Base-by-base conservation (phyloP, 345 rosid genomes). In the Salix exigua region DNA sequence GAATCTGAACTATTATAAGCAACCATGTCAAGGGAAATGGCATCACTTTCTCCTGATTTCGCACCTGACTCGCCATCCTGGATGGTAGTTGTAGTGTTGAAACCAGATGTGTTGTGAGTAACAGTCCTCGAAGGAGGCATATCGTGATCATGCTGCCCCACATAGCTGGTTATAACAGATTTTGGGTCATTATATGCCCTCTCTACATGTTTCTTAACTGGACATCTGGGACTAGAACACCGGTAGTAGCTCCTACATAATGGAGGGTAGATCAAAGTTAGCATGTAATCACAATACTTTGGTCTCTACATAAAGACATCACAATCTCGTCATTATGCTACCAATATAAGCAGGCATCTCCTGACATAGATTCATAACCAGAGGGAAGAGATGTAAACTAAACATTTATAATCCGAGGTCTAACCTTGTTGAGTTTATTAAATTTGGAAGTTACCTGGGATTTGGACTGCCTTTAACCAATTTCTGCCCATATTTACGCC, bases 401-500 rank as follows among this genome's bases (percentile, higher is more conserved):
- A 58, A 63, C 62, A 31, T 63, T 17, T 68, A 53, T 25, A 71
- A 38, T 44, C 71, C 53, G 28, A 19, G 65, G 55, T 42, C 68
- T 77, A 58, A 37, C 62, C 68, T 13, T n/a, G 73, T 21, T 60
- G 63, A 58, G 60, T 64, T 68, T 23, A 60, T 37, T 48, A 75
- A 51, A 65, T 53, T 17, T 2, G 35, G 75, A 44, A 68, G 67
- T 42, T 80, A 91, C 99, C 99, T 93, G 44, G 99, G 99, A 86
- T 95, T 87, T 42, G 96, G 94, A 76, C 91, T 95, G 77, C 99
- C 98, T 88, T 95, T 95, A 70, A 95, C 97, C 75, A 93, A 73
- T 83, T 95, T 95, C 85, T 93, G 99, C 76, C 99, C 99, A 83
- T 95, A 95, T 85, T 95, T 95, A 73, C 98, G 99, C 99, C 99